Evolutionary conservation across 768 basidiomycete genomes (phyloP).

Genomic region (Suillus cothurnatus): DNA sequence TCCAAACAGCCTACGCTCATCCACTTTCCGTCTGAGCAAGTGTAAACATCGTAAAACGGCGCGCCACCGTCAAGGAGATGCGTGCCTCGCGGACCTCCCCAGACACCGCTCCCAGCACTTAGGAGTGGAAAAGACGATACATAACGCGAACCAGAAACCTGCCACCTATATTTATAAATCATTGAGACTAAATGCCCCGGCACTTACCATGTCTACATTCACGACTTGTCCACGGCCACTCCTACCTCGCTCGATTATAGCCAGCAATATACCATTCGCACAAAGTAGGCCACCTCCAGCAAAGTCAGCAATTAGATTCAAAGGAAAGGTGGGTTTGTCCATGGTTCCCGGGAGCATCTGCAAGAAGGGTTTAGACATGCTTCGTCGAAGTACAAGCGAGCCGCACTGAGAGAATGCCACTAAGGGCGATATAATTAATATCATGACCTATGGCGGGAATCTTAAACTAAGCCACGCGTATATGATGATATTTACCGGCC

Average conservation of each 20-base stretch:
- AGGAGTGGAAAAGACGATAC: constrained; percentile 73
- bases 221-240: constrained; percentile 77
- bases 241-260: constrained; percentile 64
- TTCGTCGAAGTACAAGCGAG: constrained; percentile 11
- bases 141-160: constrained; percentile 84
- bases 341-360: constrained; percentile 69
- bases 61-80: constrained; percentile 76
- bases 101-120: constrained; percentile 38
- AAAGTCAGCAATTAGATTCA: constrained; percentile 82
- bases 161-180: background rate
- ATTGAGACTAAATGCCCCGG: background rate
- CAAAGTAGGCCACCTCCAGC: constrained; percentile 80
- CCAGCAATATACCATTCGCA: constrained; percentile 71
- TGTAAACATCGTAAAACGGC: constrained; percentile 77
- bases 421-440: constrained; percentile 81
- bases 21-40: constrained; percentile 70
- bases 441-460: constrained; percentile 61
- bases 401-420: constrained; percentile 68
- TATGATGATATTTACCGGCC: constrained; percentile 55
- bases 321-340: constrained; percentile 68
- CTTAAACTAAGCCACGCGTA: constrained; percentile 4
- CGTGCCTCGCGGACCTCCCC: constrained; percentile 48
- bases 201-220: constrained; percentile 69
- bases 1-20: constrained; percentile 81
- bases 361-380: background rate